Conservation (phyloP, 2,329 filamentous ascomycete genomes). For the Epichloe amarillans region DNA sequence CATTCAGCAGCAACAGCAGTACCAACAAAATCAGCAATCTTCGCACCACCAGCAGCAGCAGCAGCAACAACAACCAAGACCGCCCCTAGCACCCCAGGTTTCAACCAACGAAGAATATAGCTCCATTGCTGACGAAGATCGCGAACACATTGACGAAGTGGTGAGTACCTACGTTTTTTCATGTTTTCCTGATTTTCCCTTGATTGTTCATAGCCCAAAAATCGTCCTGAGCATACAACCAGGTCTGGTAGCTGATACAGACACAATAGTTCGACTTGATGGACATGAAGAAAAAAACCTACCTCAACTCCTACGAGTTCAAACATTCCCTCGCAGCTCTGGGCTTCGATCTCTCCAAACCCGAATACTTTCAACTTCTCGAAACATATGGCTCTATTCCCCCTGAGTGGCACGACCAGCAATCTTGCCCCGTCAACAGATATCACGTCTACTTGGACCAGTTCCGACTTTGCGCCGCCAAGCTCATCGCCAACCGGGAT, state of each 20-base stretch:
- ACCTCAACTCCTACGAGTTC: slow-evolving; percentile 96
- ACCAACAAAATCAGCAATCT: slow-evolving; percentile 18
- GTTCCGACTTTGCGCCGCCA: slow-evolving; percentile 58
- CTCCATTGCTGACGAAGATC: slow-evolving; percentile 68
- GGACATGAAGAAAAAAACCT: slow-evolving; percentile 92
- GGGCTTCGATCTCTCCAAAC: slow-evolving; percentile 81
- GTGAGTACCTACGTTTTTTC: slow-evolving; percentile 38
- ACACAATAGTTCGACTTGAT: slow-evolving; percentile 70
- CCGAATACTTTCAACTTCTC: slow-evolving; percentile 69
- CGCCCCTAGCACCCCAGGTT: slow-evolving; percentile 21
- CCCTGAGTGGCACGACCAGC: slow-evolving; percentile 39
- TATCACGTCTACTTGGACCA: slow-evolving; percentile 40
- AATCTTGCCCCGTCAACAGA: slow-evolving; percentile 29
- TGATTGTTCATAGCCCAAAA: too few relatives aligned
- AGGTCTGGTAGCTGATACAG: background rate
- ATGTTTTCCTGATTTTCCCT: background rate
- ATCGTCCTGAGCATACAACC: background rate
- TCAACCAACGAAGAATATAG: slow-evolving; percentile 25
- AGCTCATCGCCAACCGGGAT: slow-evolving; percentile 69
- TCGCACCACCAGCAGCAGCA: slow-evolving; percentile 10
- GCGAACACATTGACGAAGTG: slow-evolving; percentile 86
- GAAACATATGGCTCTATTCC: slow-evolving; percentile 66
- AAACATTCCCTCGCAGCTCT: slow-evolving; percentile 92
- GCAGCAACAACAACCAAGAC: slow-evolving; percentile 11
- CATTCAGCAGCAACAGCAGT: slow-evolving; percentile 19